A percentile compares a stretch with the other conserved stretches of the same genome.
These are phyloP conservation scores for Oryza rufipogon DNA, from an alignment of 176 grass and related monocot species.

Conservation along the genomic window DNA sequence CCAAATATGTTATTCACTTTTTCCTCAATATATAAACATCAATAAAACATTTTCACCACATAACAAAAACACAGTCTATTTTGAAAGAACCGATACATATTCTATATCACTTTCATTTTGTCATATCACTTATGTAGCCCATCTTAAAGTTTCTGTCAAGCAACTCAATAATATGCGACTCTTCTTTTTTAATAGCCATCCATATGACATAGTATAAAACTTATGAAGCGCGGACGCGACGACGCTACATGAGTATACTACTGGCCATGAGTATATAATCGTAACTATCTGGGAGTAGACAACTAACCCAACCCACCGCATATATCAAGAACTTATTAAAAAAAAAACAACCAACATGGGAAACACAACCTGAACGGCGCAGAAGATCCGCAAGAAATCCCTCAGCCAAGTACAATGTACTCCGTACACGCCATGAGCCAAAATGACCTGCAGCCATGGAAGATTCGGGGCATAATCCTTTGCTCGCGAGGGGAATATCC, in stretches of 20 bases:
- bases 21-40: too few species aligned
- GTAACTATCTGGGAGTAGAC: background rate
- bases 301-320: background rate
- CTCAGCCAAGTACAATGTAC: background rate
- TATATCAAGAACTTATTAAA: background rate
- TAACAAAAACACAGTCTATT: too few species aligned
- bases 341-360: background rate
- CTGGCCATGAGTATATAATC: too few species aligned
- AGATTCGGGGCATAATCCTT: slow-evolving; percentile 55
- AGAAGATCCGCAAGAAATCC: slow-evolving; percentile 27
- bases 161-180: background rate
- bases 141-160: background rate
- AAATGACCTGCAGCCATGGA: slow-evolving; percentile 3
- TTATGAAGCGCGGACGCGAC: background rate
- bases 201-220: background rate
- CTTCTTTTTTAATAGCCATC: background rate
- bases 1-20: too few species aligned
- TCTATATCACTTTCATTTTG: too few species aligned
- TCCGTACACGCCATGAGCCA: background rate
- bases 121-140: too few species aligned
- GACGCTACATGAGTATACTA: background rate
- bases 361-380: background rate
- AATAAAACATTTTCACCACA: too few species aligned
- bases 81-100: too few species aligned
- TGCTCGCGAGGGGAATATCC: slow-evolving; percentile 44